Base-by-base conservation (phyloP, 75 land plant species). In the Gnetum montanum region DNA sequence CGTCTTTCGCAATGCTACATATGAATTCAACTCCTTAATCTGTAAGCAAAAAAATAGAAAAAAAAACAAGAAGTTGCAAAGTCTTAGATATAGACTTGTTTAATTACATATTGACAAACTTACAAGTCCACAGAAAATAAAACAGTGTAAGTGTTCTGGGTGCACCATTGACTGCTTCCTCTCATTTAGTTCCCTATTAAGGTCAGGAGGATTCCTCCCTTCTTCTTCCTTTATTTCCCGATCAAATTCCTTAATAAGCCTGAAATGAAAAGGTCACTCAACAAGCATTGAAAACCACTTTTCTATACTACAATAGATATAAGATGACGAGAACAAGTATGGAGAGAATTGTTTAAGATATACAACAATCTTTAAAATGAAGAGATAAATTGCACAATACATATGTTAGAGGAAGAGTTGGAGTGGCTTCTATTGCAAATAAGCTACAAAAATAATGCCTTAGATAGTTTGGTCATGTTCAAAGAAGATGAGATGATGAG, bases 191-290 rank as follows among this genome's bases (percentile, higher is more conserved):
- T 85, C 78, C 57, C 72, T 93, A 48, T 75, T 72, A 7, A 82
- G 54, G 13, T 85, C 84, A 23, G 96, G 84, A 41, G 86, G 75
- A 66, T 76, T 78, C 60, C 43, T 62, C 31, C 69, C 7, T 48
- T 82, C 97, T 46, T 81, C 90, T 12, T 92, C 97, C 67, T 85
- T 88, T 8, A 81, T 54, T 66, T 78, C 84, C 43, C 85, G 80
- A 75, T 93, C 98, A 70, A 88, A 88, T 26, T 89, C 95, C 61
- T 88, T 93, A 34, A 93, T 78, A 26, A 93, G 62, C 67, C 98
- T 93, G 89, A 26, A 52, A 62, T 10, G n/a, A n/a, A n/a, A n/a
- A n/a, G n/a, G n/a, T n/a, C n/a, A n/a, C n/a, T n/a, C n/a, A 59
- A 26, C 8, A 48, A 12, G 15, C 15, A 4, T 5, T 48, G 27